Percentiles rank a stretch among this genome's conserved stretches.
Conservation (phyloP, 257 asterid genomes). For the Solanum sitiens region DNA sequence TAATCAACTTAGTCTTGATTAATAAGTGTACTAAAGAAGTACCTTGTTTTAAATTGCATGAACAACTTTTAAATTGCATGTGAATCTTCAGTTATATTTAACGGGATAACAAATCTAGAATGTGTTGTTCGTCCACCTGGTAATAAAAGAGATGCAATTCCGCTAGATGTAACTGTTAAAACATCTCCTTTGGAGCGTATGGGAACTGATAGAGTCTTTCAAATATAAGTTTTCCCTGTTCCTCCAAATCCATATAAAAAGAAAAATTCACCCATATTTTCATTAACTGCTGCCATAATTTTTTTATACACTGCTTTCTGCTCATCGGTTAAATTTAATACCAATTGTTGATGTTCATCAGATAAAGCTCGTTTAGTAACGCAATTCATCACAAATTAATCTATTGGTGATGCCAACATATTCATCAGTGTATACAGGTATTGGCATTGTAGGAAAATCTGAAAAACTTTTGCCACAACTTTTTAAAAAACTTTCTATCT, state of each 20-base stretch:
- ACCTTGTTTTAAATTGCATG: not conserved
- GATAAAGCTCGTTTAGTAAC: too few species aligned
- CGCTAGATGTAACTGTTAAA: not conserved
- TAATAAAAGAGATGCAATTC: not conserved
- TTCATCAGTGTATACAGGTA: too few species aligned
- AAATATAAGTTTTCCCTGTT: not conserved
- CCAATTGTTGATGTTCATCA: too few species aligned
- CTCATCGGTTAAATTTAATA: not conserved
- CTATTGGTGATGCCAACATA: too few species aligned
- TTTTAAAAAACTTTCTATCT: not conserved
- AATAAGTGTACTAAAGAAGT: not conserved
- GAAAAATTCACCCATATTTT: not conserved
- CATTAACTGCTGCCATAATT: not conserved
- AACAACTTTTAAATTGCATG: too few species aligned
- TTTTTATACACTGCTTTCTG: not conserved
- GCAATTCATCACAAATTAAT: too few species aligned
- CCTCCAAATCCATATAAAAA: not conserved
- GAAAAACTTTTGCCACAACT: not conserved
- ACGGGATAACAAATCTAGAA: too few species aligned
- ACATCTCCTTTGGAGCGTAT: not conserved
- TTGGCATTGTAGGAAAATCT: not conserved
- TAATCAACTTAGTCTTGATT: not conserved
- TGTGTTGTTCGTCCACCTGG: not conserved
- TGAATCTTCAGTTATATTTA: not conserved
- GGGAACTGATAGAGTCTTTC: not conserved